A percentile compares a stretch with the other conserved stretches of the same genome.
Conservation (phyloP, 345 rosid genomes). For the Moringa oleifera region DNA sequence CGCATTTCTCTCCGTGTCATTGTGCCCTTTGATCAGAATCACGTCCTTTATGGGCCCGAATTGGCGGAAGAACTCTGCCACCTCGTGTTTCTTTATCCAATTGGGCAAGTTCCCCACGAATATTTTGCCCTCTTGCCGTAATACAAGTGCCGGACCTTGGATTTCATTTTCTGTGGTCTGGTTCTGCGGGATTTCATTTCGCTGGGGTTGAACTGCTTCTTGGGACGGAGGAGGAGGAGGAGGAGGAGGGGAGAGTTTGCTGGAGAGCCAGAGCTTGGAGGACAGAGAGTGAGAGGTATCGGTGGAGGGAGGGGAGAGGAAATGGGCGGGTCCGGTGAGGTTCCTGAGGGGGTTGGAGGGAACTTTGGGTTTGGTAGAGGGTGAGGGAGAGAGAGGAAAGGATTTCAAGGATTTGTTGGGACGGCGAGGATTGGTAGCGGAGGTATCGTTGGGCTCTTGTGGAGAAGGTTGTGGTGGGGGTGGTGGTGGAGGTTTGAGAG, state of each 20-base stretch:
- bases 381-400: conserved; percentile 11
- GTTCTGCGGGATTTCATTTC: background rate
- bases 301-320: background rate
- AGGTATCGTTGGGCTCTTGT: background rate
- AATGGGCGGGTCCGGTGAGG: conserved; percentile 21
- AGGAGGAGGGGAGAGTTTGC: conserved; percentile 69
- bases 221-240: conserved; percentile 27
- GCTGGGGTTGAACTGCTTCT: conserved; percentile 18
- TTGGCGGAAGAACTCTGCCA: conserved; percentile 69
- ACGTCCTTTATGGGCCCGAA: conserved; percentile 76
- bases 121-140: conserved; percentile 73
- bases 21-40: conserved; percentile 65
- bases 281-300: conserved; percentile 40
- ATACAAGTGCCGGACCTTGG: conserved; percentile 26
- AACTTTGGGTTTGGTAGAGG: conserved; percentile 20
- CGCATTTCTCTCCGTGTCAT: conserved; percentile 58
- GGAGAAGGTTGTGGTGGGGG: conserved; percentile 31
- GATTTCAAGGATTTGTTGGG: conserved; percentile 36
- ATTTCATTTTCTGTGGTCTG: conserved; percentile 17
- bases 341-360: conserved; percentile 59
- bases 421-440: conserved; percentile 51
- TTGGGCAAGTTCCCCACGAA: conserved; percentile 82
- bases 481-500: conserved; percentile 35
- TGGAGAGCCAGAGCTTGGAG: conserved; percentile 65
- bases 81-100: conserved; percentile 77